Evolutionary conservation across 2,329 filamentous ascomycete genomes (phyloP), one percentile per base, ranked within the genome.

Genomic region (Aspergillus nomiae): DNA sequence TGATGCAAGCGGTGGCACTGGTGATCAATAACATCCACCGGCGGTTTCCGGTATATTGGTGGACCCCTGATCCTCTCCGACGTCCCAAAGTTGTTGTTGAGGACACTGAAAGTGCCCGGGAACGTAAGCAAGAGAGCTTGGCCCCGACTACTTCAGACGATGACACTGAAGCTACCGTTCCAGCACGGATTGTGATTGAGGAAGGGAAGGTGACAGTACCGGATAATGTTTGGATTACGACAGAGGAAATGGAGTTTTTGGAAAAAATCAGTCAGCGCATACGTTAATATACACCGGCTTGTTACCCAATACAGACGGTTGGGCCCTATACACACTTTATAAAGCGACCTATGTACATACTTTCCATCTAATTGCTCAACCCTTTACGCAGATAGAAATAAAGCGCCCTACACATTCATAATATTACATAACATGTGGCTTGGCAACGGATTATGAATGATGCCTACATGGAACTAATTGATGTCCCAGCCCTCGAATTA

Each of bases 31-130:
- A 93, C 65, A 77, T 92, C 2, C 86, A 90, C 71, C 81, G 88
- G 10, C 81, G 82, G 21, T 92, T 87, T 65, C 90, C 90, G 0
- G 66, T 85, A 2, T 92, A 91, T 73, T 93, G 90, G 90, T 92
- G 78, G 78, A 80, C 77, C 1, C 70, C 77, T 12, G 70, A 74
- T 28, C 66, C 71, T 28, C 67, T 80, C 1, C 59, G 67, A 0
- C 59, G 53, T 12, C 56, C 50, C 14, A 30, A 59, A 51, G 38
- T 11, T 41, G 38, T 41, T 19, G 16, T 10, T 9, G 45, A 61
- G 4, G 71, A 74, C 32, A 14, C 61, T 4, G 73, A 76, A 58
- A 64, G 59, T 14, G 66, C 60, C 28, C 60, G 24, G 8, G 45
- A 58, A 10, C 58, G 56, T 0, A 72, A 75, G 56, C 56, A 65